phyloP scores from a whole-genome alignment of 176 grass and related monocot genomes.

The Cenchrus fungigraminus region DNA sequence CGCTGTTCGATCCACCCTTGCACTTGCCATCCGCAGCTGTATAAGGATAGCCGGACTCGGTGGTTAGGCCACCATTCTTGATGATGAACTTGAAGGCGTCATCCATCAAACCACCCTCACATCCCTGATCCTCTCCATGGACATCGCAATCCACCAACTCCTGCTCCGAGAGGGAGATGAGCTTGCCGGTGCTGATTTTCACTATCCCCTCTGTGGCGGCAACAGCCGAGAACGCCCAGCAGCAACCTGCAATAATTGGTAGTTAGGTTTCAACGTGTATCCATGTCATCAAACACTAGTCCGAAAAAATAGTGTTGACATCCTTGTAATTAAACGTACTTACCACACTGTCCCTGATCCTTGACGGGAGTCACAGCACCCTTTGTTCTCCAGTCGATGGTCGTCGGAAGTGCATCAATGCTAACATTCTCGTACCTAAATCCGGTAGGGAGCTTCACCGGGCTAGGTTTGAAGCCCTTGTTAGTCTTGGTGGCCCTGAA shows the following conservation, averaged over 20 bases:
- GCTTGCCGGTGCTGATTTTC: slow-evolving; percentile 21
- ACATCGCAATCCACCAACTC: slow-evolving; percentile 24
- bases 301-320: no score
- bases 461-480: slow-evolving; percentile 17
- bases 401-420: background rate
- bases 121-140: no score
- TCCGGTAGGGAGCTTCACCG: background rate
- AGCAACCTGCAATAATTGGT: background rate
- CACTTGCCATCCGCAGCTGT: background rate
- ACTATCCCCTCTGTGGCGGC: slow-evolving; percentile 28
- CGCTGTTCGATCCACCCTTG: background rate
- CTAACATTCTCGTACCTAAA: slow-evolving; percentile 18
- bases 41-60: slow-evolving; percentile 11
- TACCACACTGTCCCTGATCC: slow-evolving; percentile 27
- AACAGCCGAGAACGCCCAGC: slow-evolving; percentile 34
- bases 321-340: background rate
- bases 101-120: no score
- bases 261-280: background rate
- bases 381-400: slow-evolving; percentile 9
- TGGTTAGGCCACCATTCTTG: no score
- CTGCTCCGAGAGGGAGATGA: slow-evolving; percentile 18
- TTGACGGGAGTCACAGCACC: slow-evolving; percentile 34
- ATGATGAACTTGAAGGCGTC: no score
- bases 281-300: background rate
- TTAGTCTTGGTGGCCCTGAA: slow-evolving; percentile 8